phyloP scores from a whole-genome alignment of 2,329 filamentous ascomycete genomes.

The Colletotrichum camelliae region DNA sequence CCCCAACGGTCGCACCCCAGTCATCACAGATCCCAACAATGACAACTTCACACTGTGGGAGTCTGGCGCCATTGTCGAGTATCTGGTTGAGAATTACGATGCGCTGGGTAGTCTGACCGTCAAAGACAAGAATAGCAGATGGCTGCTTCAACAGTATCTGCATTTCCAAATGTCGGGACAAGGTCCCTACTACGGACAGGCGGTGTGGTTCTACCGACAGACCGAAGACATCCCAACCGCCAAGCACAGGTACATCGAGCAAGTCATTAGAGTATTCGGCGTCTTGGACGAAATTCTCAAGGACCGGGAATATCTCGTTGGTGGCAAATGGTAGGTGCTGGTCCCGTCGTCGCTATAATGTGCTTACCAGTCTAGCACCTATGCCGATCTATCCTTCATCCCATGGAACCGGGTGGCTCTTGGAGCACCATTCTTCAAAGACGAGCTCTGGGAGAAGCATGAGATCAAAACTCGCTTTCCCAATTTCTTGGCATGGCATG shows the following conservation, averaged over 20 bases:
- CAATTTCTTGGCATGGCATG: neutral
- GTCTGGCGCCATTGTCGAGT: constrained; percentile 33
- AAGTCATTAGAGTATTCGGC: constrained; percentile 30
- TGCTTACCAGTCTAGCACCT: neutral
- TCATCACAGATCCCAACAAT: constrained; percentile 38
- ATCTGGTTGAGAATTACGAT: constrained; percentile 33
- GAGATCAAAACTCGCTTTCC: neutral
- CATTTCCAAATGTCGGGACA: constrained; percentile 49
- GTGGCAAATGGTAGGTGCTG: constrained; percentile 33
- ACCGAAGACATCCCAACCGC: constrained; percentile 30
- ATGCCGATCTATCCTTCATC: constrained; percentile 36
- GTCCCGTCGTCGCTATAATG: constrained; percentile 15
- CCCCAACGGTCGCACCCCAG: constrained; percentile 37
- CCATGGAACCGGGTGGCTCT: constrained; percentile 29
- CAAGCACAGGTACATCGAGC: constrained; percentile 33
- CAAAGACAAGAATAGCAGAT: constrained; percentile 1
- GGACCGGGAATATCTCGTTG: constrained; percentile 37
- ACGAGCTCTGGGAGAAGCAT: neutral
- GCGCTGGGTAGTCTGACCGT: constrained; percentile 22
- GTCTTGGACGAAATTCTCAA: constrained; percentile 35
- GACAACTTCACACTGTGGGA: constrained; percentile 28
- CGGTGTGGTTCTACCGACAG: constrained; percentile 37
- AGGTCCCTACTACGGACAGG: constrained; percentile 50
- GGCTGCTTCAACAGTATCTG: constrained; percentile 30
- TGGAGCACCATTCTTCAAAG: neutral